Evolutionary conservation across 345 rosid species (phyloP), one percentile per base, ranked within the genome.

Genomic region (Gossypium longicalyx): DNA sequence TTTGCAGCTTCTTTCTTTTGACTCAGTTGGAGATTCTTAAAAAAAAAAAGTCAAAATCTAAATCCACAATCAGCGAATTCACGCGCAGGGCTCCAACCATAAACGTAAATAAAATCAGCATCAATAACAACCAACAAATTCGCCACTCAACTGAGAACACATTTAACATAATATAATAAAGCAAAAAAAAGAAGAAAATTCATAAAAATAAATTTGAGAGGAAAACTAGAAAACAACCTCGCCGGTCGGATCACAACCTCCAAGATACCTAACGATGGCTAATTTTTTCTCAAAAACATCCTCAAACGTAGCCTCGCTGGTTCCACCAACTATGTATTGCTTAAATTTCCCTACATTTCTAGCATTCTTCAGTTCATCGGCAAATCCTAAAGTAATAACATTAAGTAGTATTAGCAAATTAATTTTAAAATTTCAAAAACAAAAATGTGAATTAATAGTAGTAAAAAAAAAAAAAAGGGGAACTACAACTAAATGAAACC

Each of bases 1-100:
- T 88, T 88, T 27, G 98, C 97, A 1, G 96, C 95, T 76, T 85
- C 95, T 85, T 88, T 89, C 81, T 94, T 95, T 22, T 93, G 96
- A 81, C 83, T 84, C 54, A 74, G 72, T 91, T 88, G 87, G 49
- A 95, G 86, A 82, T 90, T 93, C 99, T 95, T 85, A 83, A 89
- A 81, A 88, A 81, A 48, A 16, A 49, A 17, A 13, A 53, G 83
- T 82, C 79, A 85, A 87, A 80, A 3, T 81, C 91, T 84, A 87
- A 82, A 82, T 76, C 72, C 78, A 77, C 20, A 76, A 83, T 84
- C 81, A 85, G 77, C 20, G 78, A 27, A 65, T 45, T 16, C 70
- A 80, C 77, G 57, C 43, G 58, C 45, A 69, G 7, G 22, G 15
- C 15, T 54, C 17, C 45, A 45, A 12, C 22, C 6, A 66, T 60